Conservation (phyloP, 352 stramenopile genomes). For the Phytophthora pluvialis region DNA sequence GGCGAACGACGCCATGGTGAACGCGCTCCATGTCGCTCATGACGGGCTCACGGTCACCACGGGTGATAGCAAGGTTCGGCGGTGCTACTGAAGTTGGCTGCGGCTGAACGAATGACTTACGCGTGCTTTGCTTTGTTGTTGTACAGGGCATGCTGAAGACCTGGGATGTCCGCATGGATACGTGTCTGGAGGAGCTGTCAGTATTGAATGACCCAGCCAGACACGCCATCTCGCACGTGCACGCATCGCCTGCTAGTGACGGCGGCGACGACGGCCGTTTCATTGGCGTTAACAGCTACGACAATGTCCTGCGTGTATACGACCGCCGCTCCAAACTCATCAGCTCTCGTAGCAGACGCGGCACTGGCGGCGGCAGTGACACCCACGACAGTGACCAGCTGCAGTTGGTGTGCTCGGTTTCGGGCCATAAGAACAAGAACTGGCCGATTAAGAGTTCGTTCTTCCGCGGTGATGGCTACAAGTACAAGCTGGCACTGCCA, state of each 20-base stretch:
- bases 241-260: constrained; percentile 76
- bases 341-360: constrained; percentile 49
- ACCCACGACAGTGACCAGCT: constrained; percentile 75
- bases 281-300: constrained; percentile 88
- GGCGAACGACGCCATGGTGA: constrained; percentile 89
- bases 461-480: constrained; percentile 87
- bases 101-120: constrained; percentile 5
- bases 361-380: constrained; percentile 35
- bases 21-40: constrained; percentile 79
- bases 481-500: constrained; percentile 84
- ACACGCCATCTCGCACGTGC: constrained; percentile 86
- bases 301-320: constrained; percentile 91
- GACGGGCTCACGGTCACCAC: constrained; percentile 83
- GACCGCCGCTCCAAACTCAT: constrained; percentile 86
- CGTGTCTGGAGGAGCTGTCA: constrained; percentile 80
- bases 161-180: constrained; percentile 85
- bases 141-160: constrained; percentile 83
- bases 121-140: background rate
- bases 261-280: constrained; percentile 81
- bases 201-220: constrained; percentile 77
- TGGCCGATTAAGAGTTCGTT: constrained; percentile 92
- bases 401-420: constrained; percentile 80
- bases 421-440: constrained; percentile 92
- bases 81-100: background rate
- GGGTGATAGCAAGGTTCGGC: constrained; percentile 78